Evolutionary conservation across 2,329 filamentous ascomycete genomes (phyloP).

Genomic region (Exophiala bonariae): DNA sequence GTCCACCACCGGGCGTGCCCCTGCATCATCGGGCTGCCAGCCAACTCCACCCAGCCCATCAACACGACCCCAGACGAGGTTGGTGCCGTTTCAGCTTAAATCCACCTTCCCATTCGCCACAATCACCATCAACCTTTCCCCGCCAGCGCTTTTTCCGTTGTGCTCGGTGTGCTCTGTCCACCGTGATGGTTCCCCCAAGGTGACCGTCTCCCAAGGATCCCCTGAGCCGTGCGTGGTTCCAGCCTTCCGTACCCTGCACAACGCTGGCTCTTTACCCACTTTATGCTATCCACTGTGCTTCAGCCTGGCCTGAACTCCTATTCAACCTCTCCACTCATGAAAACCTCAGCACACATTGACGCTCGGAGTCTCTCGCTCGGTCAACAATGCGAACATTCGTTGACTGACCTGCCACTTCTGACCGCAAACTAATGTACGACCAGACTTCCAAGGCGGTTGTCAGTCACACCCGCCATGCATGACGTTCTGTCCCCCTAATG

Average conservation of each 20-base stretch:
- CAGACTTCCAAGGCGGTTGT: constrained; percentile 7
- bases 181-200: neutral
- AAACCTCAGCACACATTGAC: constrained; percentile 7
- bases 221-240: constrained; percentile 6
- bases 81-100: constrained; percentile 18
- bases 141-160: constrained; percentile 6
- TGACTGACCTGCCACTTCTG: constrained; percentile 18
- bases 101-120: constrained; percentile 8
- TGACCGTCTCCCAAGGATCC: constrained; percentile 5
- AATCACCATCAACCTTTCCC: constrained; percentile 1
- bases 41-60: constrained; percentile 16
- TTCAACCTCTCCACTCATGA: constrained; percentile 8
- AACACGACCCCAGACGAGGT: constrained; percentile 12
- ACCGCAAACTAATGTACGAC: constrained; percentile 6
- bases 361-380: neutral
- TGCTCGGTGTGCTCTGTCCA: neutral
- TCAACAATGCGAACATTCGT: constrained; percentile 2
- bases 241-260: constrained; percentile 12
- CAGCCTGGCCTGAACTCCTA: constrained; percentile 18
- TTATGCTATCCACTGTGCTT: constrained; percentile 2
- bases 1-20: neutral
- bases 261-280: constrained; percentile 2
- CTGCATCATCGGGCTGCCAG: constrained; percentile 17
- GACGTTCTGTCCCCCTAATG: constrained; percentile 16
- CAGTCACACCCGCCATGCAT: constrained; percentile 17